Conservation (phyloP, 2,329 filamentous ascomycete genomes). For the Colletotrichum orchidophilum region DNA sequence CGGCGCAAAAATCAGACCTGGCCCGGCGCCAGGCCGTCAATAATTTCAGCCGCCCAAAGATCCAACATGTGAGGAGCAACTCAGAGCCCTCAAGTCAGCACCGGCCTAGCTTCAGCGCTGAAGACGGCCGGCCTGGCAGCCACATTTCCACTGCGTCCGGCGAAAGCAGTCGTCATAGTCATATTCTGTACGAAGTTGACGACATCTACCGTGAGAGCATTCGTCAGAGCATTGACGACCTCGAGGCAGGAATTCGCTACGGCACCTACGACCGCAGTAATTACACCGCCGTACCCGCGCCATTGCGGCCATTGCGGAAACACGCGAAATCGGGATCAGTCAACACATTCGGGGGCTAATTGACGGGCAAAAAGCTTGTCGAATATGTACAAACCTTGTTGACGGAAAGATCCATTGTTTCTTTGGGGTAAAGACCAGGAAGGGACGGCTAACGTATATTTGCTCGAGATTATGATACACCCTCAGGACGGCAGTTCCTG, state of each 20-base stretch:
- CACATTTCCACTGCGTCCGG: neutral
- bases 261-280: neutral
- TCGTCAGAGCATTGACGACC: conserved; percentile 11
- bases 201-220: conserved; percentile 12
- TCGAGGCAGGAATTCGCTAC: neutral
- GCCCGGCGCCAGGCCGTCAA: neutral
- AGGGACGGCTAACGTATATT: conserved; percentile 5
- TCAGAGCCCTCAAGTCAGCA: conserved; percentile 9
- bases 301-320: neutral
- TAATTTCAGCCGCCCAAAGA: conserved; percentile 26
- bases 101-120: conserved; percentile 1
- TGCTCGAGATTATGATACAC: conserved; percentile 17
- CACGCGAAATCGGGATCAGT: conserved; percentile 19
- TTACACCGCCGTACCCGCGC: conserved; percentile 1
- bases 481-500: conserved; percentile 19
- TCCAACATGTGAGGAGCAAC: neutral
- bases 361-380: neutral
- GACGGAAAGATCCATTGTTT: neutral
- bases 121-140: neutral
- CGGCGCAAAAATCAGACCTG: neutral
- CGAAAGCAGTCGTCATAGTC: conserved; percentile 13
- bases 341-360: conserved; percentile 20
- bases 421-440: neutral
- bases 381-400: neutral
- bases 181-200: conserved; percentile 17